Evolutionary conservation across 2,329 filamentous ascomycete species (phyloP).

Genomic region (Verticillium nonalfalfae): DNA sequence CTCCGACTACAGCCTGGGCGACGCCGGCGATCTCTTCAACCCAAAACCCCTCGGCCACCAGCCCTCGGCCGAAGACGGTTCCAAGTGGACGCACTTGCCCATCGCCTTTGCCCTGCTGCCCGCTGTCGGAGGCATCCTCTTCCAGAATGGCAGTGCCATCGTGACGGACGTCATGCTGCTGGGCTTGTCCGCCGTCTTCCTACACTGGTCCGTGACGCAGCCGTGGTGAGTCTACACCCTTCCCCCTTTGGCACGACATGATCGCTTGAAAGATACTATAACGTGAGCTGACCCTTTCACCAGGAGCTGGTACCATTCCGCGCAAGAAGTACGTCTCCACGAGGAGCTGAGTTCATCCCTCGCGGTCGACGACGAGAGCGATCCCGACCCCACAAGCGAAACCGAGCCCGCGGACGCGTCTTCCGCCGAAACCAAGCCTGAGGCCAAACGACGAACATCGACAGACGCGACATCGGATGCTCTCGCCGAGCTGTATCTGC

Average conservation of each 20-base stretch:
- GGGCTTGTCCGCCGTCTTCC: conserved; percentile 72
- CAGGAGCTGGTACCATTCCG: conserved; percentile 69
- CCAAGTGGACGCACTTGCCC: conserved; percentile 73
- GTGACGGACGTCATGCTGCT: conserved; percentile 82
- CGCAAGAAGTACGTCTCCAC: conserved; percentile 53
- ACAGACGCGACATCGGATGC: conserved; percentile 27
- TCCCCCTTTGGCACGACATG: no score
- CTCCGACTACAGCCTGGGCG: conserved; percentile 67
- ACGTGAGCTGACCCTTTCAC: neutral
- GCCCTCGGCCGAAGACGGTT: conserved; percentile 19
- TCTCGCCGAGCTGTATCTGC: conserved; percentile 59
- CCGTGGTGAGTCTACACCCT: conserved; percentile 61
- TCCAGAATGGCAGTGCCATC: conserved; percentile 75
- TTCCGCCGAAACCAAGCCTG: conserved; percentile 14
- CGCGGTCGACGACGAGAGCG: conserved; percentile 39
- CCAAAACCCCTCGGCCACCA: conserved; percentile 25
- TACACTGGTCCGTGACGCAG: conserved; percentile 87
- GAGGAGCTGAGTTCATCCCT: conserved; percentile 35
- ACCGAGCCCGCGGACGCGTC: conserved; percentile 13
- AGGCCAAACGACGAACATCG: conserved; percentile 9
- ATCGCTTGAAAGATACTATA: no score
- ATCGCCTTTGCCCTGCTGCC: conserved; percentile 79
- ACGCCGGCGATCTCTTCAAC: conserved; percentile 64
- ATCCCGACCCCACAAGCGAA: conserved; percentile 22
- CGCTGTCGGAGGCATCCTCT: conserved; percentile 76